Conservation (phyloP, 1,284 basidiomycete species). For the Salmacisia buchloeana region DNA sequence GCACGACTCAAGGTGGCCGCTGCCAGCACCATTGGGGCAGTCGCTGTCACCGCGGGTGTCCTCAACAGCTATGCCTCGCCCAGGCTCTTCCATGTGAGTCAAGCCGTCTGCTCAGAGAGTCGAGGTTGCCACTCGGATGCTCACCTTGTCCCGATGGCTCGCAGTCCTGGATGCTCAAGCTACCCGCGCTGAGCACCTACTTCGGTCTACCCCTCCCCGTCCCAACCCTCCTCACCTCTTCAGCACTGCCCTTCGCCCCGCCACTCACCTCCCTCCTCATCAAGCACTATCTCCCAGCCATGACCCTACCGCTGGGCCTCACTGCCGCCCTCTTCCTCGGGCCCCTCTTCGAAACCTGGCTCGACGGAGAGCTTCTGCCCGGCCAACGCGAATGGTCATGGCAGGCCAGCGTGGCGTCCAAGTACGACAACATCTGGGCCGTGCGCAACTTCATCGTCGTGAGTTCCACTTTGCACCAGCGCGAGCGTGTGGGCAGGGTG, state of each 20-base stretch:
- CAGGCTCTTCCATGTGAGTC: conserved; percentile 17
- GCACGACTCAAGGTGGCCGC: conserved; percentile 27
- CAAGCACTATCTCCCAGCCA: conserved; percentile 13
- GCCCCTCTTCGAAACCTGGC: conserved; percentile 64
- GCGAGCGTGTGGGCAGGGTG: not conserved
- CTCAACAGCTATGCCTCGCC: conserved; percentile 13
- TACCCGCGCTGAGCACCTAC: conserved; percentile 18
- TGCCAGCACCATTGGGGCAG: conserved; percentile 13
- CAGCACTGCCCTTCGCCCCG: conserved; percentile 26
- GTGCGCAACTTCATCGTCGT: conserved; percentile 74
- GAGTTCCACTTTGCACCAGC: too few relatives aligned
- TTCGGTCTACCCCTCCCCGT: conserved; percentile 33
- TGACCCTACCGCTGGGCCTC: conserved; percentile 60
- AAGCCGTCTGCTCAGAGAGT: not conserved
- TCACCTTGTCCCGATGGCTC: conserved; percentile 37
- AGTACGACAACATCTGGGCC: conserved; percentile 59
- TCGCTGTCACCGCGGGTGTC: conserved; percentile 15
- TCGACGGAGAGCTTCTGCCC: conserved; percentile 60
- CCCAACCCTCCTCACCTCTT: conserved; percentile 23
- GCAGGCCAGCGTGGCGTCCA: conserved; percentile 51
- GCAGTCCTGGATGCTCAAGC: conserved; percentile 8
- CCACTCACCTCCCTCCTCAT: conserved; percentile 11
- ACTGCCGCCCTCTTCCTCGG: conserved; percentile 76
- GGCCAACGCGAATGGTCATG: conserved; percentile 54
- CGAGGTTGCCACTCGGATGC: not conserved